phyloP scores from a whole-genome alignment of 257 asterid species.

The Nicotiana paniculata region DNA sequence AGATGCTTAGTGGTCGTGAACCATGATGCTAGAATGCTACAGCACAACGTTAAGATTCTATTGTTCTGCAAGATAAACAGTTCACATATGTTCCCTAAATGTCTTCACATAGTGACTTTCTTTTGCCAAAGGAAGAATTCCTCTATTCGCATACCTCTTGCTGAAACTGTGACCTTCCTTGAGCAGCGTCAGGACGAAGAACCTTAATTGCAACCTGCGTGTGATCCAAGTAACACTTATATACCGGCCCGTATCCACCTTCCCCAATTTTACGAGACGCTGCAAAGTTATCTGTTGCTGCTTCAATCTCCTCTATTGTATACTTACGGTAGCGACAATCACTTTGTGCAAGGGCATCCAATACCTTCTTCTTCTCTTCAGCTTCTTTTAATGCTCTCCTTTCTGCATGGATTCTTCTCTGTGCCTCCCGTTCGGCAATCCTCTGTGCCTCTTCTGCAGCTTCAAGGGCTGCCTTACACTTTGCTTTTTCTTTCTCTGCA shows the following conservation, averaged over 20 bases:
- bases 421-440: slow-evolving; percentile 82
- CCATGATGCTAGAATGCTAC: background rate
- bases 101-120: background rate
- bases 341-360: slow-evolving; percentile 43
- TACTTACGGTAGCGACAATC: slow-evolving; percentile 74
- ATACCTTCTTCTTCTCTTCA: slow-evolving; percentile 62
- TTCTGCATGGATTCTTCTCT: slow-evolving; percentile 69
- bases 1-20: background rate
- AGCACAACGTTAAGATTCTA: background rate
- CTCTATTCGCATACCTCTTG: slow-evolving; percentile 57
- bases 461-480: slow-evolving; percentile 80
- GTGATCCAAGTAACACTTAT: slow-evolving; percentile 65
- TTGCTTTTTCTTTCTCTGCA: slow-evolving; percentile 67
- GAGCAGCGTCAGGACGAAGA: slow-evolving; percentile 95
- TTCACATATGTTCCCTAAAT: background rate
- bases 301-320: slow-evolving; percentile 72
- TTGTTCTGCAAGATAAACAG: background rate
- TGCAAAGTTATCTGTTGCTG: slow-evolving; percentile 68
- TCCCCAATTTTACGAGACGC: slow-evolving; percentile 70
- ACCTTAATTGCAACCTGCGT: slow-evolving; percentile 85
- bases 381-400: slow-evolving; percentile 62
- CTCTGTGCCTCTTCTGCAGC: slow-evolving; percentile 87
- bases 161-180: slow-evolving; percentile 89
- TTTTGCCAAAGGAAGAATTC: background rate
- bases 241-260: slow-evolving; percentile 96